These are phyloP conservation scores for Magnusiomyces sp. DNA, from an alignment of 1,139 yeast species.

Conservation along the genomic window DNA sequence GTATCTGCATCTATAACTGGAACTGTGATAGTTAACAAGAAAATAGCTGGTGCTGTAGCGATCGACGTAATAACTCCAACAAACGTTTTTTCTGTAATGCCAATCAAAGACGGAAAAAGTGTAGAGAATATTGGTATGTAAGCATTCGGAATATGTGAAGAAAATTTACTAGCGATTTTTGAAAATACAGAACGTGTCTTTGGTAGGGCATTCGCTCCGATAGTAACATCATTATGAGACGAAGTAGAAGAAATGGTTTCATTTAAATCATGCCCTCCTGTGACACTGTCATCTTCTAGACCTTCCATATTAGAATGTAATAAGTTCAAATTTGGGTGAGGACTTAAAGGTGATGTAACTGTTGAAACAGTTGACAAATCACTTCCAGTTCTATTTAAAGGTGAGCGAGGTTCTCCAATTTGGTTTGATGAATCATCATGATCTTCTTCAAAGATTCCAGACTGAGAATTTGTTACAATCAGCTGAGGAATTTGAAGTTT, in stretches of 20 bases:
- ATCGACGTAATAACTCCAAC: conserved; percentile 27
- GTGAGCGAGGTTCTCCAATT: neutral
- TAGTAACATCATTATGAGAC: too few species aligned
- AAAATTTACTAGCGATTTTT: too few species aligned
- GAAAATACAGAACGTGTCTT: too few species aligned
- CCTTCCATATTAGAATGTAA: neutral
- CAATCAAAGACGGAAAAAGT: conserved; percentile 25
- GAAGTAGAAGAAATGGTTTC: too few species aligned
- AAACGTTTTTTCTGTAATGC: conserved; percentile 21
- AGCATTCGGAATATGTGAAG: neutral
- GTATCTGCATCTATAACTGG: conserved; percentile 39
- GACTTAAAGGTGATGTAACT: neutral
- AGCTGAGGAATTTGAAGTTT: conserved; percentile 13
- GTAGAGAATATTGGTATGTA: conserved; percentile 5
- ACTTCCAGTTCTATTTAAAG: neutral
- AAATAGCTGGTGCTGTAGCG: conserved; percentile 37
- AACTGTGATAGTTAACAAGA: conserved; percentile 39
- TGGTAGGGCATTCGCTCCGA: too few species aligned
- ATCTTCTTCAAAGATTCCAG: neutral
- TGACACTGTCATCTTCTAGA: too few species aligned
- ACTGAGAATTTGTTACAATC: conserved; percentile 13
- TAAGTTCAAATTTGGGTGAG: neutral
- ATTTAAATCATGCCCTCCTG: too few species aligned
- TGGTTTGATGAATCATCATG: too few species aligned
- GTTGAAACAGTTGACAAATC: neutral